Evolutionary conservation across 1,284 basidiomycete species (phyloP), one percentile per base, ranked within the genome.

Genomic region (Trametes versicolor): DNA sequence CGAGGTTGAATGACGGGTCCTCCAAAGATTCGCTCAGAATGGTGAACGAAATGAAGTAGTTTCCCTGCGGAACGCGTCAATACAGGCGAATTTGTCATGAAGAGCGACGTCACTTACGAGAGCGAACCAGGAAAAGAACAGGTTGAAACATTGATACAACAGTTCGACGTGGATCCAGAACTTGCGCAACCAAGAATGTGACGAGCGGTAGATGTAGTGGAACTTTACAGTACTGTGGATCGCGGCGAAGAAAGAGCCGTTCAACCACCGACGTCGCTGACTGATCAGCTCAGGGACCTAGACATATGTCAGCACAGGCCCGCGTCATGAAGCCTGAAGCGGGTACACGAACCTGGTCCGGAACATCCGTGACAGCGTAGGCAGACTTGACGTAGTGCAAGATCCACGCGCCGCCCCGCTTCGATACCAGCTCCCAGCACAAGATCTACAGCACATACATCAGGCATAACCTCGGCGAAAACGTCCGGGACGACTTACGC

Each of bases 161-260:
- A 97, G 87, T 80, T 99, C 96, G 60, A 99, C 82, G 71, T 99
- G 97, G 60, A 99, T 93, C 90, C 94, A 97, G 75, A 95, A 87
- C 80, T 98, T 97, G 72, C 97, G 87, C 45, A 92, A 64, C 74
- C 97, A 85, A 0, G 86, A 81, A 78, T 99, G 97, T 34, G 91
- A 91, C 15, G 93, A 95, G 37, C 95, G 88, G 79, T 98, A 98
- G 60, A 98, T 88, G 74, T 97, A 96, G 72, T 94, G 89, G 78
- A 98, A 98, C 76, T 98, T 94, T 66, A 96, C 84, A 2, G 91
- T 92, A 63, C 91, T 91, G 80, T 98, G 95, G 45, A 97, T 88
- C 0, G 94, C 95, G 2, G 97, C 97, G 75, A 97, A 97, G 86
- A 99, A 98, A 7, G 95, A 97, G 6, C 97, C 97, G 75, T 99